Base-by-base conservation (phyloP, 805 yeast species). In the Candida ficus region DNA sequence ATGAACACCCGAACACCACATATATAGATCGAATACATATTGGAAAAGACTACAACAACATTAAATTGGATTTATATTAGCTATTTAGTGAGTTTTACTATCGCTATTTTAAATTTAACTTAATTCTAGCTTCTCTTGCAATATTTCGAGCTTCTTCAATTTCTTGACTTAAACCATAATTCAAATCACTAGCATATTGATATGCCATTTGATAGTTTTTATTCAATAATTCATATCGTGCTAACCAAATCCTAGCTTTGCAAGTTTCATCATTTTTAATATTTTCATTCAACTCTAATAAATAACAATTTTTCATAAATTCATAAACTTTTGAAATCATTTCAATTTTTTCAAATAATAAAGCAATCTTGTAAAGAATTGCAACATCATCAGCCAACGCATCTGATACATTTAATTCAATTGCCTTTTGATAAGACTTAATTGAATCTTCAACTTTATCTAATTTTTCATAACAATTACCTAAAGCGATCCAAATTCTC, bases 401-500 rank as follows among this genome's bases (percentile, higher is more conserved):
- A 23, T 41, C 44, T 4, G 40, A 26, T 3, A 35, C 9, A 17
- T 75, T 65, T 32, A 76, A 63, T 20, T 66, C 67, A 26, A 85
- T 62, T 0, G 96, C 96, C 53, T 89, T 80, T 49, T 81, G 80
- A 58, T 83, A 90, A 13, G 93, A 80, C 55, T 81, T 83, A 20
- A 89, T 73, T 0, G 97, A 80, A 47, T 90, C 95, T 12, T 70
- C 72, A 20, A 66, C 62, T 45, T 86, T 82, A 19, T 76, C 77
- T 28, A 89, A 71, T 54, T 85, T 85, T 50, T 86, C 93, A 60
- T 80, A 90, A 61, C 97, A 88, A 52, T 82, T 80, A 0, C 90
- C 98, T 32, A 91, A 71, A 0, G 98, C 97, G 49, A 81, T 86
- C 99, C 99, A 93, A 87, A 91, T 89, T 49, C 99, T 68, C 53